Conservation (phyloP, 2,329 filamentous ascomycete genomes). For the Nothophoma quercina region DNA sequence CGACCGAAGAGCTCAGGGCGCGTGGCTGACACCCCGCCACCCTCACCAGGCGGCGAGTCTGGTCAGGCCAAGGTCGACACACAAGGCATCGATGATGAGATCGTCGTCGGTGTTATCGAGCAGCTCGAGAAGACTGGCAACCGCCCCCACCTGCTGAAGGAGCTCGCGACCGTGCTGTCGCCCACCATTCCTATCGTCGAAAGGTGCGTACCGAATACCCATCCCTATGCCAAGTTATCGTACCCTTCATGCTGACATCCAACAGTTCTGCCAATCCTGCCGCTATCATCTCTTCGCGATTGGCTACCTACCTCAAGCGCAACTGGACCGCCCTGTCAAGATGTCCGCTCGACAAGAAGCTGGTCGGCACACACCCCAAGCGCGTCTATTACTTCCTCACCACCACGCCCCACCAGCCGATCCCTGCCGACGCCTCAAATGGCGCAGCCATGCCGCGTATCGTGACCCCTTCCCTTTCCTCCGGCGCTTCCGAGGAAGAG, state of each 20-base stretch:
- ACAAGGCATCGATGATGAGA: slow-evolving; percentile 89
- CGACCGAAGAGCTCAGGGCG: slow-evolving; percentile 55
- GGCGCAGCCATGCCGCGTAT: slow-evolving; percentile 63
- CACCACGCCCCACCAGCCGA: slow-evolving; percentile 81
- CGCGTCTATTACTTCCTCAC: slow-evolving; percentile 97
- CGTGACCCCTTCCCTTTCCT: slow-evolving; percentile 87
- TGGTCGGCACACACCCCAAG: slow-evolving; percentile 89
- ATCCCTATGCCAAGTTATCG: slow-evolving; percentile 25
- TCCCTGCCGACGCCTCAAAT: slow-evolving; percentile 71
- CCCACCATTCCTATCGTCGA: slow-evolving; percentile 82
- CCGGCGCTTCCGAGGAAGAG: slow-evolving; percentile 74
- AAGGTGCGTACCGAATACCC: slow-evolving; percentile 71
- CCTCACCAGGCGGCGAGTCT: slow-evolving; percentile 68
- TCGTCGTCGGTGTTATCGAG: slow-evolving; percentile 87
- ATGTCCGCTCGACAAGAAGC: slow-evolving; percentile 90
- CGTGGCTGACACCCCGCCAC: slow-evolving; percentile 76
- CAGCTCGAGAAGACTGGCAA: slow-evolving; percentile 91
- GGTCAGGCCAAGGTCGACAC: slow-evolving; percentile 71
- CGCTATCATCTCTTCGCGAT: slow-evolving; percentile 91
- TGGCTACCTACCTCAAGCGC: slow-evolving; percentile 89
- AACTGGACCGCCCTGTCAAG: slow-evolving; percentile 77
- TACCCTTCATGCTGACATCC: slow-evolving; percentile 45
- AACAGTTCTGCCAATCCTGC: slow-evolving; percentile 91
- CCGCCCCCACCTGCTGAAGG: slow-evolving; percentile 91
- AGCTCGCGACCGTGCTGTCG: slow-evolving; percentile 82